Evolutionary conservation across 495 filamentous ascomycete genomes (phyloP).

Genomic region (Letharia lupina): DNA sequence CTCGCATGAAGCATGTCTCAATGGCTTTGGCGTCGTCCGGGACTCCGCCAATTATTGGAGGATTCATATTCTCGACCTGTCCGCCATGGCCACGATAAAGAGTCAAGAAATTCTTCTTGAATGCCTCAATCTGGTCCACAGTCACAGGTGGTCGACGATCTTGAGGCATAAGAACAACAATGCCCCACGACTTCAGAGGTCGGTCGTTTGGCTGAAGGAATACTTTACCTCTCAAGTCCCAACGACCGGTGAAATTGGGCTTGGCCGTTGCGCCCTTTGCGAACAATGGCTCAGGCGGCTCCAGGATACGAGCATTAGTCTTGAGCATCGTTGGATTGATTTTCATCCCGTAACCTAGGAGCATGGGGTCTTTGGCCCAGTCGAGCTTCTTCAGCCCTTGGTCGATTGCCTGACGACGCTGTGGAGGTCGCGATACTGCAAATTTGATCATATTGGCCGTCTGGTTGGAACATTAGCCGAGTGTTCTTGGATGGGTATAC

Average conservation of each 20-base stretch:
- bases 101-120: conserved; percentile 50
- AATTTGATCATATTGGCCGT: conserved; percentile 83
- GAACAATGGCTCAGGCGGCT: conserved; percentile 61
- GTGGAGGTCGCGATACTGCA: conserved; percentile 55
- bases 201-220: conserved; percentile 54
- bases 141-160: conserved; percentile 29
- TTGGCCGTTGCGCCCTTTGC: conserved; percentile 39
- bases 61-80: conserved; percentile 36
- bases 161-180: conserved; percentile 46
- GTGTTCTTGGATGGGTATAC: neutral
- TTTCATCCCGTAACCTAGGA: conserved; percentile 58
- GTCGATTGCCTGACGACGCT: conserved; percentile 55
- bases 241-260: conserved; percentile 58
- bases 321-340: conserved; percentile 54
- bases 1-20: conserved; percentile 42
- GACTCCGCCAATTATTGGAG: conserved; percentile 28
- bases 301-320: conserved; percentile 62
- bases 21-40: conserved; percentile 45
- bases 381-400: conserved; percentile 57
- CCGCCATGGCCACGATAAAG: conserved; percentile 68
- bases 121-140: conserved; percentile 42
- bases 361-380: conserved; percentile 58
- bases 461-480: conserved; percentile 25
- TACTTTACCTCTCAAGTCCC: conserved; percentile 75
- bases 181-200: conserved; percentile 60